Base-by-base conservation (phyloP, 306 rosid species). In the Sechiopsis laciniata region DNA sequence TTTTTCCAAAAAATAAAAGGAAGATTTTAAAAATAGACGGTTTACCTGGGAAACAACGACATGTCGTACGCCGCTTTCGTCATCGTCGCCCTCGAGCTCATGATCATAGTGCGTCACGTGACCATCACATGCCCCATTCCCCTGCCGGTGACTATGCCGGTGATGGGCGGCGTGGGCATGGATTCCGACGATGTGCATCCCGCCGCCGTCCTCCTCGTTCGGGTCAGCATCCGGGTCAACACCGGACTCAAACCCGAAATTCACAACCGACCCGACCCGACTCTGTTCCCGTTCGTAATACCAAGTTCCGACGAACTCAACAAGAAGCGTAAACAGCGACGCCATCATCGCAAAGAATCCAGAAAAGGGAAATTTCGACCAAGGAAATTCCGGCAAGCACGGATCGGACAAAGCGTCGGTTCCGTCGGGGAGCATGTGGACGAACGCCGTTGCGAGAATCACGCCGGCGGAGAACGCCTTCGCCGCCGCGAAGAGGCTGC, bases 401-500 rank as follows among this genome's bases (percentile, higher is more conserved):
- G 91, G 81, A 68, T 80, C 74, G 14, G 80, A 72, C 0, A 95
- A 83, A 15, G 96, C 90, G 76, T 61, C 3, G 88, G 90, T 57
- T 6, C 89, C 96, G n/a, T 75, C 90, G 1, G 92, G 57, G 0
- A 95, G 83, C 99, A 95, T 95, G 84, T 95, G 99, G 24, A 95
- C 99, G 56, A 95, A 95, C 0, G 95, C 99, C 19, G 99, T 95
- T 1, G 97, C 92, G 0, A 95, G 89, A 52, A 95, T 95, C 0
- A 95, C 99, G 0, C 99, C 97, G 6, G 99, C 99, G 7, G 99
- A 96, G 60, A 95, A 95, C 4, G 99, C 95, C 71, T 94, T 92
- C 0, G 96, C 84, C 0, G 89, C 87, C 0, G 91, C 88, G 66
- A 94, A 94, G 52, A 89, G 78, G 76, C 79, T 91, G 1, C 99